Evolutionary conservation across 106 monocot genomes (phyloP).

Genomic region (Dendrobium nobile): DNA sequence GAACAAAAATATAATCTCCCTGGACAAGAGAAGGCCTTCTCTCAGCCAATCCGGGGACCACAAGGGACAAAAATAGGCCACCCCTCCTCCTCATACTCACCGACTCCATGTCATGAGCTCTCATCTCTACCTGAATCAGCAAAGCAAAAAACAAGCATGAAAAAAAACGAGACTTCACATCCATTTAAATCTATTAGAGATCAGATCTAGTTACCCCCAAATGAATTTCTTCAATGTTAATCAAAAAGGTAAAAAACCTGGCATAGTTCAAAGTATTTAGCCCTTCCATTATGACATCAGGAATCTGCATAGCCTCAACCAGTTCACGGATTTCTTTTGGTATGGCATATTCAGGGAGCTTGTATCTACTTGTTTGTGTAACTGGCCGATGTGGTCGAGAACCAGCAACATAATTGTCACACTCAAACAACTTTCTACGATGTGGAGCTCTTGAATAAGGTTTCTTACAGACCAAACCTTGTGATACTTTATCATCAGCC

Average conservation of each 20-base stretch:
- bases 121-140: conserved; percentile 68
- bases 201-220: conserved; percentile 53
- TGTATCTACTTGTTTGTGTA: conserved; percentile 18
- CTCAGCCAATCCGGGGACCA: conserved; percentile 87
- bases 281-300: conserved; percentile 52
- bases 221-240: conserved; percentile 89
- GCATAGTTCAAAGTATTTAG: conserved; percentile 48
- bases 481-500: conserved; percentile 79
- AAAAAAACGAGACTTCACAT: conserved; percentile 14
- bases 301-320: conserved; percentile 47
- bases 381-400: conserved; percentile 33
- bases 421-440: conserved; percentile 31
- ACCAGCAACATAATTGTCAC: conserved; percentile 52
- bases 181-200: too few relatives aligned
- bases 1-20: conserved; percentile 70
- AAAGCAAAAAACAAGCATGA: conserved; percentile 8
- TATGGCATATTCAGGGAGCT: conserved; percentile 51
- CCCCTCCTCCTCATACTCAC: conserved; percentile 71
- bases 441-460: conserved; percentile 47
- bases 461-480: conserved; percentile 48
- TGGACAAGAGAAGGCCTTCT: conserved; percentile 81
- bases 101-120: conserved; percentile 66
- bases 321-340: conserved; percentile 54
- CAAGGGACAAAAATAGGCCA: conserved; percentile 58
- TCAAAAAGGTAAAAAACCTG: conserved; percentile 55